phyloP scores from a whole-genome alignment of 169 alveolate genomes.

The Plasmodium coatneyi region DNA sequence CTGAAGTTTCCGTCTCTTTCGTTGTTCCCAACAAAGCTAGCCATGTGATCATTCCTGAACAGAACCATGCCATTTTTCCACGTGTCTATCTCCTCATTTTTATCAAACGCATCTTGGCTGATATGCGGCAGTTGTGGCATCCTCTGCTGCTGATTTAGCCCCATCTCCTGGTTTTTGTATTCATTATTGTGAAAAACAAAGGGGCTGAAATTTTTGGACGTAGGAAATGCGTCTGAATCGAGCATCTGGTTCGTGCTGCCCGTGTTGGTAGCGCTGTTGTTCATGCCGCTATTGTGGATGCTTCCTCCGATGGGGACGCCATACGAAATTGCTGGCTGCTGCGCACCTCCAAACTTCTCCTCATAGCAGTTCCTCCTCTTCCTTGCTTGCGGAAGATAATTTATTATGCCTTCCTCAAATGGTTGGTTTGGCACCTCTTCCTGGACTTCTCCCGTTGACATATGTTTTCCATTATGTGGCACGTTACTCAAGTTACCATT shows the following conservation, averaged over 20 bases:
- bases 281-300: not conserved
- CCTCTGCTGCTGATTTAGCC: constrained; percentile 5
- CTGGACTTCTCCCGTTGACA: not conserved
- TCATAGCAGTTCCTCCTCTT: constrained; percentile 8
- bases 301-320: not conserved
- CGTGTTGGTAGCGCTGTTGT: not conserved
- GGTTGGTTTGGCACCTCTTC: not conserved
- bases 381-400: constrained; percentile 12
- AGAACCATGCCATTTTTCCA: constrained; percentile 12
- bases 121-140: not conserved
- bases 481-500: constrained; percentile 1
- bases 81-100: not conserved
- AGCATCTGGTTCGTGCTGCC: not conserved
- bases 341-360: constrained; percentile 5
- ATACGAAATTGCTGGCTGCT: not conserved
- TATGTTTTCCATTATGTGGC: constrained; percentile 4
- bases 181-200: not conserved
- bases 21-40: not conserved
- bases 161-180: not conserved
- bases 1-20: not conserved
- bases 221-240: not conserved
- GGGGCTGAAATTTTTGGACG: not conserved
- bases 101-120: not conserved
- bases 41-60: not conserved
- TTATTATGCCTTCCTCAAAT: constrained; percentile 3